Percentiles rank a stretch among this genome's conserved stretches.
phyloP scores from a whole-genome alignment of 2,329 filamentous ascomycete genomes.

The Curvularia lunata region DNA sequence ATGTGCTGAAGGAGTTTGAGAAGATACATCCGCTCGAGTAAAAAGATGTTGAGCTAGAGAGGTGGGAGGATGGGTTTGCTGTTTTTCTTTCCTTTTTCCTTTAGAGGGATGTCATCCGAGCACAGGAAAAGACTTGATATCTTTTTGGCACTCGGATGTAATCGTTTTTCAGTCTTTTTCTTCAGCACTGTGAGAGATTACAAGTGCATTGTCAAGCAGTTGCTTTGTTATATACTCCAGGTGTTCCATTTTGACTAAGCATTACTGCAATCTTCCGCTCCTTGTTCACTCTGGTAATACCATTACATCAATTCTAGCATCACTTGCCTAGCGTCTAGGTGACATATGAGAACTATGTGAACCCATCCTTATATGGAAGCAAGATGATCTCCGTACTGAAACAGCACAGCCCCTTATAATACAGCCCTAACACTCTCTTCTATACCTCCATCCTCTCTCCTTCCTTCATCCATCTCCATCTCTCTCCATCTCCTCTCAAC shows the following conservation, averaged over 20 bases:
- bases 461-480: constrained; percentile 28
- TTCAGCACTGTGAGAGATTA: too few species aligned
- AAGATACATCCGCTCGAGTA: neutral
- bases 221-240: too few species aligned
- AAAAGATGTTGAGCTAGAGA: neutral
- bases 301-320: neutral
- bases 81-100: neutral
- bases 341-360: neutral
- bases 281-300: neutral
- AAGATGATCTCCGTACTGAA: neutral
- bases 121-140: too few species aligned
- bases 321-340: neutral
- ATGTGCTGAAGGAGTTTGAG: neutral
- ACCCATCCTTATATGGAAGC: neutral
- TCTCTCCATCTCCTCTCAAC: constrained; percentile 41
- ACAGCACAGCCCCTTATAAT: constrained; percentile 13
- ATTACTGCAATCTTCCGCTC: too few species aligned
- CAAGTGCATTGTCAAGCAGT: too few species aligned
- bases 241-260: too few species aligned
- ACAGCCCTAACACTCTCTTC: constrained; percentile 27
- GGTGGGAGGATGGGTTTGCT: neutral
- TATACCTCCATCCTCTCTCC: neutral
- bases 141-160: too few species aligned
- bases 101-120: too few species aligned
- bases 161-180: too few species aligned